These are phyloP conservation scores for Cryomyces minteri DNA, from an alignment of 495 filamentous ascomycete species.

Conservation along the genomic window DNA sequence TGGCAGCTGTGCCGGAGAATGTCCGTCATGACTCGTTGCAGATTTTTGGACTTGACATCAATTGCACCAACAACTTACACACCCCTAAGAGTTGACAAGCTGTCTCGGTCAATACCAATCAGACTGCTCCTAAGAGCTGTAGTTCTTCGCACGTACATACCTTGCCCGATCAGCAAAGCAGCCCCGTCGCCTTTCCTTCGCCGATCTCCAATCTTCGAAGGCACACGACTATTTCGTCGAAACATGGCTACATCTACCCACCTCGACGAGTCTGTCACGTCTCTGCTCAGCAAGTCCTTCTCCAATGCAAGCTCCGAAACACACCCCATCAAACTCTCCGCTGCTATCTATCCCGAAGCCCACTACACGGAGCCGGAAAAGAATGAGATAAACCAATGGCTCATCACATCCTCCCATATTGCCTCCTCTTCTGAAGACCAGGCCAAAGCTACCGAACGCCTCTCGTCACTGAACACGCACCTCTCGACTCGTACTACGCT, in stretches of 20 bases:
- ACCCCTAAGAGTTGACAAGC: neutral
- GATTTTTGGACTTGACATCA: neutral
- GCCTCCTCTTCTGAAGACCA: conserved; percentile 36
- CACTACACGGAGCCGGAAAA: conserved; percentile 60
- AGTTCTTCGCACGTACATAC: neutral
- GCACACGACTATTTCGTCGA: conserved; percentile 5
- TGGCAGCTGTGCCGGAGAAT: too few relatives aligned
- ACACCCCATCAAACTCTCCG: conserved; percentile 32
- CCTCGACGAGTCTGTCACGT: conserved; percentile 31
- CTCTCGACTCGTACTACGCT: conserved; percentile 77
- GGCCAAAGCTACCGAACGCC: conserved; percentile 31
- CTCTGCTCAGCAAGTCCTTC: conserved; percentile 35
- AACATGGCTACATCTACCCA: conserved; percentile 32
- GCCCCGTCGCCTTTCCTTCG: neutral
- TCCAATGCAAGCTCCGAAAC: conserved; percentile 28
- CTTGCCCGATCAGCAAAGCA: neutral
- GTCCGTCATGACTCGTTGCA: neutral
- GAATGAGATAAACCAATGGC: conserved; percentile 75
- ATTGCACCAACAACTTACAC: neutral
- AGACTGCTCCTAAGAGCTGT: neutral
- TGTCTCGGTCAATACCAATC: neutral
- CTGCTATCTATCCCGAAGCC: conserved; percentile 43
- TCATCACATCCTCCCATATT: conserved; percentile 52
- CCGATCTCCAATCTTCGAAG: neutral
- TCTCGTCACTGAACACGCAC: conserved; percentile 66